Conservation (phyloP, 1,139 yeast genomes). For the Pichia sp. region DNA sequence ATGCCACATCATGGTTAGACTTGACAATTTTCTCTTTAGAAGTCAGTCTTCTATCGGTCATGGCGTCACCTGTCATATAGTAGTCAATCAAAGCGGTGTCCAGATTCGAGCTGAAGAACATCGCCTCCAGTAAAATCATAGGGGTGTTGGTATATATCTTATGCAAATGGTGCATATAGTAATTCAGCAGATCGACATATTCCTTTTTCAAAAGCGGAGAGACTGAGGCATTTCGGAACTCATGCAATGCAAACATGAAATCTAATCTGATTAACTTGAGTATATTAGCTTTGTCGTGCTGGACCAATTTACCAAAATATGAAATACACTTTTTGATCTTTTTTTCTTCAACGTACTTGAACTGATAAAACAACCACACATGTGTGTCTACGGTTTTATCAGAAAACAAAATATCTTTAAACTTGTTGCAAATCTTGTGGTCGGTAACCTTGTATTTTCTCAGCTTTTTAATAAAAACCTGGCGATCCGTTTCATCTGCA, state of each 20-base stretch:
- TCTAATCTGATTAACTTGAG: constrained; percentile 65
- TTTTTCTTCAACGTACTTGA: constrained; percentile 49
- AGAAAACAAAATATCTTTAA: constrained; percentile 17
- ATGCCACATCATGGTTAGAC: constrained; percentile 10
- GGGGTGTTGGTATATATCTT: constrained; percentile 44
- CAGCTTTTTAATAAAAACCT: too few relatives aligned
- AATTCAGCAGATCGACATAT: constrained; percentile 57
- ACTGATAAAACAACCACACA: constrained; percentile 37
- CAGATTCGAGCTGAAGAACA: constrained; percentile 50
- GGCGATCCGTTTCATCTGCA: constrained; percentile 6
- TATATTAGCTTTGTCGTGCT: constrained; percentile 52
- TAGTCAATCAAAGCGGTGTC: constrained; percentile 26
- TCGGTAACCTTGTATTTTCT: too few relatives aligned
- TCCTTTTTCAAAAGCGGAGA: constrained; percentile 34
- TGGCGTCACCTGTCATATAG: constrained; percentile 43
- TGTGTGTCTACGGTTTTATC: constrained; percentile 21
- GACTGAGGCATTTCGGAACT: constrained; percentile 28
- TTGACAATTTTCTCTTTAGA: constrained; percentile 6
- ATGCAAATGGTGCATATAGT: constrained; percentile 59
- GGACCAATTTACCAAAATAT: constrained; percentile 67
- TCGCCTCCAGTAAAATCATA: constrained; percentile 43
- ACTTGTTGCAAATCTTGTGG: constrained; percentile 10
- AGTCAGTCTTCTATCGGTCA: constrained; percentile 1
- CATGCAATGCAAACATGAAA: constrained; percentile 50
- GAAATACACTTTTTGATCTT: constrained; percentile 59